phyloP scores from a whole-genome alignment of 2,329 filamentous ascomycete species.

The Cryphonectria naterciae region DNA sequence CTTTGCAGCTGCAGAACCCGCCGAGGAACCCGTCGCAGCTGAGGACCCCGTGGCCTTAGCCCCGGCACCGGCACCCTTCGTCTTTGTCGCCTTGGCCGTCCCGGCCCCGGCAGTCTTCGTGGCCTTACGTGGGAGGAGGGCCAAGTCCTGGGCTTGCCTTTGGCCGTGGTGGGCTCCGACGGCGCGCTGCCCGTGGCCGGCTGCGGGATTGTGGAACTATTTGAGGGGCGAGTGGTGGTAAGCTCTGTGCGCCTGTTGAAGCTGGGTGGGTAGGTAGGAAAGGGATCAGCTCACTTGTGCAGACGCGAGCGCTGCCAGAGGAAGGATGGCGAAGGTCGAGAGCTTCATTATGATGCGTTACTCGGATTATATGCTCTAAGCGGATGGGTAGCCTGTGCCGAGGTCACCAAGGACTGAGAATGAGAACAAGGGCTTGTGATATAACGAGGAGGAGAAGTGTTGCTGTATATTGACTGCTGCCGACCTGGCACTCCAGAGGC shows the following conservation, averaged over 20 bases:
- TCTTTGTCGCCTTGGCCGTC: constrained; percentile 8
- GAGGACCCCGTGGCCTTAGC: background rate
- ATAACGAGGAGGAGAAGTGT: background rate
- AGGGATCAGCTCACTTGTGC: constrained; percentile 5
- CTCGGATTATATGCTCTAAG: background rate
- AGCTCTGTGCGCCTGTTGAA: background rate
- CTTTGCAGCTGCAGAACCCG: background rate
- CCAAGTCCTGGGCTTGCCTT: background rate
- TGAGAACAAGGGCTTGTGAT: background rate
- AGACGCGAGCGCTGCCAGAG: background rate
- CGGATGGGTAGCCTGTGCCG: background rate
- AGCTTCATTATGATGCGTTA: background rate
- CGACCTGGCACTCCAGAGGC: background rate
- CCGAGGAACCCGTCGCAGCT: background rate
- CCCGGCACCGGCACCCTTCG: background rate
- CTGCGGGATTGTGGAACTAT: background rate
- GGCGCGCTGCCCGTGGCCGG: background rate
- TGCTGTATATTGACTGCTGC: background rate
- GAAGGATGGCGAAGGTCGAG: constrained; percentile 3
- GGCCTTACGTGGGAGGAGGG: background rate
- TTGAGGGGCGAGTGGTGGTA: background rate
- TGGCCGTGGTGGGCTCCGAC: background rate
- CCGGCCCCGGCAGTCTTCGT: constrained; percentile 2
- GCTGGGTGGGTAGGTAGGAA: background rate
- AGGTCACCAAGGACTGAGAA: background rate